Evolutionary conservation across 2,329 filamentous ascomycete genomes (phyloP).

Genomic region (Teratosphaeria gauchensis): DNA sequence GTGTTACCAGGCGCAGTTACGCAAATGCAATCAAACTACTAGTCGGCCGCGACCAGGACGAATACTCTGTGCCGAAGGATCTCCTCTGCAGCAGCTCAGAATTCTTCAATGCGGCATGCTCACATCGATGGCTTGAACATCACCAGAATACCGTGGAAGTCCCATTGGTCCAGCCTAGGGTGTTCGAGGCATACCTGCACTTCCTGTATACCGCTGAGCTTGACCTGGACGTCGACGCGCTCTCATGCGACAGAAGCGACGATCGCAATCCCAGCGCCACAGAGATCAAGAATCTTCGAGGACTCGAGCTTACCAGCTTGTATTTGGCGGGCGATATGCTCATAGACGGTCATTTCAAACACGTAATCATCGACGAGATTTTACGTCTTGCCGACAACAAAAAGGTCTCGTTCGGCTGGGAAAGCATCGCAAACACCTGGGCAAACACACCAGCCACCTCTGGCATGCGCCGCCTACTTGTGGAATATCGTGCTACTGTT

Average conservation of each 20-base stretch:
- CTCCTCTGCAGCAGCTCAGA: constrained; percentile 4
- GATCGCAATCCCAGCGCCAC: not conserved
- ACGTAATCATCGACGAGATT: not conserved
- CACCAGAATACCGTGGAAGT: not conserved
- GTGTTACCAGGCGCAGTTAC: not conserved
- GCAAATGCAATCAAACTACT: constrained; percentile 1
- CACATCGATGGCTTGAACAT: not conserved
- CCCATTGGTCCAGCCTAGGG: not conserved
- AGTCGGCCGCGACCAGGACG: constrained; percentile 2
- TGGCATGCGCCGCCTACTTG: not conserved
- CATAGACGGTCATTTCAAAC: not conserved
- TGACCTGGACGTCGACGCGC: not conserved
- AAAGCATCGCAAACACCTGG: not conserved
- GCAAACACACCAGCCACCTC: not conserved
- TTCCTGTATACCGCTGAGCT: not conserved
- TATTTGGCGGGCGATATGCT: not conserved
- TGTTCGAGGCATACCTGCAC: not conserved
- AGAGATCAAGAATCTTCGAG: not conserved
- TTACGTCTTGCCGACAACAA: not conserved
- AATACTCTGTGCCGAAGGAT: constrained; percentile 9
- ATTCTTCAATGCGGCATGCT: constrained; percentile 9
- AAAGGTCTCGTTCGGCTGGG: not conserved
- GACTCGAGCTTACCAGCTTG: not conserved
- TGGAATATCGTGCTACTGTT: not conserved
- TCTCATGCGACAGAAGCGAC: no score